Conservation (phyloP, 2,329 filamentous ascomycete genomes). For the Aspergillus niger region DNA sequence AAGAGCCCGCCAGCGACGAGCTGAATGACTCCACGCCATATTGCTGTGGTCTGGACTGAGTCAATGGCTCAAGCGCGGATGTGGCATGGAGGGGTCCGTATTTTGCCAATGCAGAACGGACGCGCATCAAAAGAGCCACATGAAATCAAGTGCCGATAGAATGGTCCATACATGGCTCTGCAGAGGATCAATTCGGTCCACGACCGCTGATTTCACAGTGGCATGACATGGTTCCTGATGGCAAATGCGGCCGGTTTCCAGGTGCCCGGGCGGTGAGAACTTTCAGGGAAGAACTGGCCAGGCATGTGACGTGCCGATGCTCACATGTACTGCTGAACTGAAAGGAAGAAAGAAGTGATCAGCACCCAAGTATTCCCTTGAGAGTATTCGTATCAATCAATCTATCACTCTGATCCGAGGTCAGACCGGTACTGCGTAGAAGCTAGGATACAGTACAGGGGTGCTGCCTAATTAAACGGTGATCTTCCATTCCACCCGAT, state of each 20-base stretch:
- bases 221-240: conserved; percentile 5
- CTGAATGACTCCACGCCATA: conserved; percentile 40
- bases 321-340: neutral
- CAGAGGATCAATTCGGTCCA: neutral
- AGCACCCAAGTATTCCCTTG: neutral
- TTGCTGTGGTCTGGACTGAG: conserved; percentile 26
- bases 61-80: conserved; percentile 22
- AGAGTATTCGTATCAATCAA: too few species aligned
- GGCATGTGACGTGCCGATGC: conserved; percentile 18
- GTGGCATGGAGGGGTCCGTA: conserved; percentile 16
- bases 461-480: too few species aligned
- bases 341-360: too few species aligned
- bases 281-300: neutral
- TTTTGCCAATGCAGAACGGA: conserved; percentile 3
- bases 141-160: conserved; percentile 13
- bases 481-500: too few species aligned
- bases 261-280: conserved; percentile 22
- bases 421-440: too few species aligned
- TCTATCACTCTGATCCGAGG: too few species aligned
- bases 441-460: too few species aligned
- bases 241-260: conserved; percentile 8
- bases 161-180: conserved; percentile 23
- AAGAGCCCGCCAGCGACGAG: conserved; percentile 35
- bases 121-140: conserved; percentile 15
- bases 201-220: conserved; percentile 4